Evolutionary conservation across 805 yeast genomes (phyloP), one percentile per base, ranked within the genome.

Genomic region (Suhomyces faveliae): DNA sequence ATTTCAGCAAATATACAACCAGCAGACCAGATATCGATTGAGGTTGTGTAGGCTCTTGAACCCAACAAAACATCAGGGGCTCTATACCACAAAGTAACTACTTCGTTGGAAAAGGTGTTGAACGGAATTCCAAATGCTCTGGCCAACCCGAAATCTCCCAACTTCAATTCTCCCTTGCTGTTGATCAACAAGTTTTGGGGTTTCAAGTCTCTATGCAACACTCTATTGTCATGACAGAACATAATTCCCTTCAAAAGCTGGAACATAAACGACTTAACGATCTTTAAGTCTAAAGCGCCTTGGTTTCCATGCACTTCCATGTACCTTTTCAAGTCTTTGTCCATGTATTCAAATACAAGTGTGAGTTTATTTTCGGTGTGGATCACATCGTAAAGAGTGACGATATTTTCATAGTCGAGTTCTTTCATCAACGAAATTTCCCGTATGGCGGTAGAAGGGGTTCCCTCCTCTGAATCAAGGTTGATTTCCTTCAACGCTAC

Each of bases 91-190:
- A 94, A 73, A 0, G 99, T 94, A 40, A 94, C 99, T 45, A 94
- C 98, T 66, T 94, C 99, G 67, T 92, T 94, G 17, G 97, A 89
- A 62, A 91, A 94, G 0, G 99, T 94, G 70, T 95, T 90, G 52
- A 94, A 92, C 2, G 99, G 99, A 46, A 94, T 95, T 13, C 99
- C 99, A 70, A 89, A 94, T 4, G 99, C 99, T 54, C 99, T 77
- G 0, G 98, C 98, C 49, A 94, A 78, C 30, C 99, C 99, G 65
- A 94, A 94, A 73, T 94, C 99, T 33, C 96, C 99, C 53, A 94
- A 74, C 64, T 94, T 94, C 59, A 94, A 76, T 64, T 87, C 94
- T 6, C 99, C 99, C 64, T 90, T 91, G 56, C 77, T 73, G 66
- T 85, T 89, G 59, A 95, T 92, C 59, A 94, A 78, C 57, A 94